phyloP scores from a whole-genome alignment of 2,329 filamentous ascomycete species.

The Whalleya microplaca region DNA sequence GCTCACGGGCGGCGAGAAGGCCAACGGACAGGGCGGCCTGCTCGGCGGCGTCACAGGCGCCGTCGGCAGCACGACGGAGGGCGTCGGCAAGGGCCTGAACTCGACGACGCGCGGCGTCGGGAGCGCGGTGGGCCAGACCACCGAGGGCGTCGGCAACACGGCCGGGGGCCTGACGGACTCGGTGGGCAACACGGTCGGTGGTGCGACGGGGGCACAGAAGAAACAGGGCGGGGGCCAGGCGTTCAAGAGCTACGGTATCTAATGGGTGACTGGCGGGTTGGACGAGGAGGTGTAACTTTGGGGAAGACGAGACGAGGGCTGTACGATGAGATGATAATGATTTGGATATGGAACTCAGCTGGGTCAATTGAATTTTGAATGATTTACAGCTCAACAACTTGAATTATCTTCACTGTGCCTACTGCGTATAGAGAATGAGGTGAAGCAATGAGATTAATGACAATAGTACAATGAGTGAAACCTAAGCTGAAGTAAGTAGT shows the following conservation, averaged over 20 bases:
- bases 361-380: background rate
- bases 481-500: too few relatives aligned
- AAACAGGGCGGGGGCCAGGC: conserved; percentile 8
- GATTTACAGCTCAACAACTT: background rate
- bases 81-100: conserved; percentile 38
- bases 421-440: background rate
- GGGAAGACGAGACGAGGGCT: background rate
- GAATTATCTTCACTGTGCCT: background rate
- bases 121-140: conserved; percentile 37
- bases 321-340: conserved; percentile 3
- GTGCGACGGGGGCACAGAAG: conserved; percentile 29
- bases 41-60: conserved; percentile 38
- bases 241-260: conserved; percentile 35
- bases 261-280: background rate
- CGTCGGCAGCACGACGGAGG: conserved; percentile 36
- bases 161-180: conserved; percentile 32
- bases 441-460: too few relatives aligned
- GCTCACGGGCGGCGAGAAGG: conserved; percentile 39
- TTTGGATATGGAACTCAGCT: background rate
- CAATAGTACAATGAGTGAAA: too few relatives aligned
- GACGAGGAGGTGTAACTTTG: too few relatives aligned
- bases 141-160: conserved; percentile 34
- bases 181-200: conserved; percentile 30
- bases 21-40: conserved; percentile 39
- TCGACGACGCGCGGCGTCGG: conserved; percentile 35